Base-by-base conservation (phyloP, 805 yeast species). In the Saccharomycopsis guyanensis region DNA sequence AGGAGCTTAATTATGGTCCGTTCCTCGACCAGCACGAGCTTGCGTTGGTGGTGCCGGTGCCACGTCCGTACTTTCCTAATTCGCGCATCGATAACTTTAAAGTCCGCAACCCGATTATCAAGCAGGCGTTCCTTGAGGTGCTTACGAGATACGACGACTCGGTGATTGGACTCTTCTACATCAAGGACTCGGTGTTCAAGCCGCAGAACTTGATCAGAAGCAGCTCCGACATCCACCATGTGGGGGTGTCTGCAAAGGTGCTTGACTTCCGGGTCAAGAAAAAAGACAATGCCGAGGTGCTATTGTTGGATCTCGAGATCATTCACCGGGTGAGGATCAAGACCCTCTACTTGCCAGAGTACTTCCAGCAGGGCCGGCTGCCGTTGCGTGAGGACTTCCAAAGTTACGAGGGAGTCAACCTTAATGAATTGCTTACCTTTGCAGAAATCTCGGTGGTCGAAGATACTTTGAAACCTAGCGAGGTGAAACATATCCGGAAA, bases 51-150 rank as follows among this genome's bases (percentile, higher is more conserved):
- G 19, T 50, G 10, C 53, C 53, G 12, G 29, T 22, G 25, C 23
- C 47, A 3, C 23, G 16, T 6, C 47, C 48, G 8, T 39, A 47
- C 24, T 50, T 50, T 25, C 53, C 53, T 2, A 40, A 43, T 6
- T 41, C 35, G 15, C 8, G 22, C 12, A 31, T 50, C 13, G 39
- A 32, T 3, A 43, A 38, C 25, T 39, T 50, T 13, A 46, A 46
- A 29, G 35, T 50, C n/a, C 43, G 15, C 19, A 50, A 50, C 29
- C 50, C 50, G 6, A 40, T 50, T 3, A 29, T 39, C 4, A 46
- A 46, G 19, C 53, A 50, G 38, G 44, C 53, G 12, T 37, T 50
- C n/a, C n/a, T 42, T 5, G 46, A 41, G 19, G 23, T 48, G 18
- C n/a, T 43, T n/a, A 23, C 39, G 13, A 42, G 37, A 19, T 31